phyloP scores from a whole-genome alignment of 768 basidiomycete genomes.

The Psilocybe cyanescens region DNA sequence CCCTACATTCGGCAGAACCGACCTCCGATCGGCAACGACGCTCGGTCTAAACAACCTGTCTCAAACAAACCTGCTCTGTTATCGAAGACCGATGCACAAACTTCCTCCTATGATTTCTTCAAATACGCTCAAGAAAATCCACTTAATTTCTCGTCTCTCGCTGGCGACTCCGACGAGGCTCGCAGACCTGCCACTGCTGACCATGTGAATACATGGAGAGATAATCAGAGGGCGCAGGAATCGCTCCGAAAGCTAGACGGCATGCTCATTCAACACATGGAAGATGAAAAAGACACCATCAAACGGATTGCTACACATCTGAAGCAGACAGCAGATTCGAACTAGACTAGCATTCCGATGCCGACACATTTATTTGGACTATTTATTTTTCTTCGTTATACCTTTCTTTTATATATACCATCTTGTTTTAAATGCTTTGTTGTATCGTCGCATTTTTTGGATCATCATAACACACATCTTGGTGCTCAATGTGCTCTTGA shows the following conservation, averaged over 20 bases:
- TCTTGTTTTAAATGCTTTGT: slow-evolving; percentile 8
- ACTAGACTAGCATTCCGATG: background rate
- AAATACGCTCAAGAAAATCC: slow-evolving; percentile 49
- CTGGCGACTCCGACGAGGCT: slow-evolving; percentile 17
- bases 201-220: slow-evolving; percentile 35
- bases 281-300: slow-evolving; percentile 79
- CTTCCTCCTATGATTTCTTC: slow-evolving; percentile 48
- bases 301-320: slow-evolving; percentile 68
- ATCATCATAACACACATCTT: slow-evolving; percentile 13
- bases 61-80: slow-evolving; percentile 49
- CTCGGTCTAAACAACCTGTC: slow-evolving; percentile 52
- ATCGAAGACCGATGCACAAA: slow-evolving; percentile 41
- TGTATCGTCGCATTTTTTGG: slow-evolving; percentile 14
- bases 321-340: slow-evolving; percentile 28
- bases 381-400: slow-evolving; percentile 20
- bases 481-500: slow-evolving; percentile 16
- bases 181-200: slow-evolving; percentile 32
- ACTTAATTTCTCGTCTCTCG: slow-evolving; percentile 14
- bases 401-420: slow-evolving; percentile 21
- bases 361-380: background rate
- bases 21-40: slow-evolving; percentile 22
- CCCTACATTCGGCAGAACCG: slow-evolving; percentile 52
- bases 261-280: slow-evolving; percentile 81
- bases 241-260: slow-evolving; percentile 73
- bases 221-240: slow-evolving; percentile 52